phyloP scores from a whole-genome alignment of 1,284 basidiomycete genomes.

The Sanghuangporus weigelae region DNA sequence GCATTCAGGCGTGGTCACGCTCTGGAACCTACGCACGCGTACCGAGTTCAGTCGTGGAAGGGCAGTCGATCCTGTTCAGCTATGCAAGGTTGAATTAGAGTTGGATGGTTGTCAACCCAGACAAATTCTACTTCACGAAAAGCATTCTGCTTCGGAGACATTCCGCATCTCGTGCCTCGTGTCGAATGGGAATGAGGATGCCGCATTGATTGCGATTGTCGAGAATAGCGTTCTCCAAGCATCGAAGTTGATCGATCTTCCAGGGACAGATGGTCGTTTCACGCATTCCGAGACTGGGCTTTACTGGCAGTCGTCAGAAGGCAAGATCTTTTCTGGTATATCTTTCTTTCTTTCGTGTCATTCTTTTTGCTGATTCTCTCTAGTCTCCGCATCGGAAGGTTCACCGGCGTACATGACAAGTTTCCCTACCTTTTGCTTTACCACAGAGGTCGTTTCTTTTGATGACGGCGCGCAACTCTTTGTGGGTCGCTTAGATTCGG shows the following conservation, averaged over 20 bases:
- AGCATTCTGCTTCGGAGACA: not conserved
- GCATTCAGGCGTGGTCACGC: conserved; percentile 55
- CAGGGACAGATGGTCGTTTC: conserved; percentile 36
- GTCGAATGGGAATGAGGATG: not conserved
- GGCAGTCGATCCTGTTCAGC: conserved; percentile 50
- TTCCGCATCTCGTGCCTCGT: conserved; percentile 1
- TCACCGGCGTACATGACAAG: conserved; percentile 28
- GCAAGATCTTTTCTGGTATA: conserved; percentile 50
- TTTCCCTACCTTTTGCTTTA: conserved; percentile 60
- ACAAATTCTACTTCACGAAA: conserved; percentile 2
- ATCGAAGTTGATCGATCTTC: conserved; percentile 2
- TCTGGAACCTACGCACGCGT: conserved; percentile 68
- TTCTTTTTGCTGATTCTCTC: not conserved
- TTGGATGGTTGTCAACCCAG: conserved; percentile 15
- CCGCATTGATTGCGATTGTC: not conserved
- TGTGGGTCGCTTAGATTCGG: conserved; percentile 62
- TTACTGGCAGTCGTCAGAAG: conserved; percentile 46
- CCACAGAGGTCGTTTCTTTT: conserved; percentile 29
- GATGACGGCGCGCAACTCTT: conserved; percentile 33
- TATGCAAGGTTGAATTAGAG: conserved; percentile 40
- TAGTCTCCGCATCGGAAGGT: not conserved
- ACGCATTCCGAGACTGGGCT: conserved; percentile 29
- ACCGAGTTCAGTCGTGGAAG: conserved; percentile 59
- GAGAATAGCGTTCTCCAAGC: not conserved
- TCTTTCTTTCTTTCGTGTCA: not conserved